Evolutionary conservation across 176 grass and related monocot genomes (phyloP).

Genomic region (Eleusine coracana): DNA sequence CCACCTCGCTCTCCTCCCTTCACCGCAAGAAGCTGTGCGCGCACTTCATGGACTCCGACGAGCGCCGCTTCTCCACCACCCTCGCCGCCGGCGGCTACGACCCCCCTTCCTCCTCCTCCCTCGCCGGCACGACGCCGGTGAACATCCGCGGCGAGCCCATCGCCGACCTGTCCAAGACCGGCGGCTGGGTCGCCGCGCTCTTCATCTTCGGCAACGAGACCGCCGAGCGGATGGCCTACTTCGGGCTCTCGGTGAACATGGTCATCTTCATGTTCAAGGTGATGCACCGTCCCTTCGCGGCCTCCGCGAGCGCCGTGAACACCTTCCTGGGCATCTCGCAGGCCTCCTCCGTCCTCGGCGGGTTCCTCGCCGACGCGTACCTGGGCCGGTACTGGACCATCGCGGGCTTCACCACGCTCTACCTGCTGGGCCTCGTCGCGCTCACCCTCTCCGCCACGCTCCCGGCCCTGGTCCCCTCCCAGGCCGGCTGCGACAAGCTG

Average conservation of each 20-base stretch:
- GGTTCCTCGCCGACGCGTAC: slow-evolving; percentile 96
- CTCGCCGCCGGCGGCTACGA: slow-evolving; percentile 43
- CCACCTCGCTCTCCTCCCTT: not conserved
- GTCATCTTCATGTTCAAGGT: slow-evolving; percentile 89
- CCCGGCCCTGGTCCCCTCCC: slow-evolving; percentile 55
- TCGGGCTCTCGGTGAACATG: slow-evolving; percentile 90
- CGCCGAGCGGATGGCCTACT: slow-evolving; percentile 98
- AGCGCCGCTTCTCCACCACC: slow-evolving; percentile 42
- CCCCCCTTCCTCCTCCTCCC: not conserved
- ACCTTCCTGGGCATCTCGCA: slow-evolving; percentile 96
- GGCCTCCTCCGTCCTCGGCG: slow-evolving; percentile 83
- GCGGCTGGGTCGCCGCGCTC: slow-evolving; percentile 83
- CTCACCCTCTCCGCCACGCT: slow-evolving; percentile 73
- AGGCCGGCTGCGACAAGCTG: slow-evolving; percentile 62
- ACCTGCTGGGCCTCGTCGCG: slow-evolving; percentile 78
- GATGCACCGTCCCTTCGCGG: slow-evolving; percentile 80
- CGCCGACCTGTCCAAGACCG: slow-evolving; percentile 61
- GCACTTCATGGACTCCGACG: slow-evolving; percentile 75
- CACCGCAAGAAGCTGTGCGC: slow-evolving; percentile 62
- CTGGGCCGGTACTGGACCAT: slow-evolving; percentile 97
- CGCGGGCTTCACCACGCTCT: slow-evolving; percentile 78
- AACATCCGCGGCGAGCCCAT: slow-evolving; percentile 70
- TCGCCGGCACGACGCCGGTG: slow-evolving; percentile 60
- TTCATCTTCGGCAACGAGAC: slow-evolving; percentile 98
- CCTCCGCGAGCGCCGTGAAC: slow-evolving; percentile 79